Base-by-base conservation (phyloP, 2,329 filamentous ascomycete species). In the Rasamsonia emersonii region DNA sequence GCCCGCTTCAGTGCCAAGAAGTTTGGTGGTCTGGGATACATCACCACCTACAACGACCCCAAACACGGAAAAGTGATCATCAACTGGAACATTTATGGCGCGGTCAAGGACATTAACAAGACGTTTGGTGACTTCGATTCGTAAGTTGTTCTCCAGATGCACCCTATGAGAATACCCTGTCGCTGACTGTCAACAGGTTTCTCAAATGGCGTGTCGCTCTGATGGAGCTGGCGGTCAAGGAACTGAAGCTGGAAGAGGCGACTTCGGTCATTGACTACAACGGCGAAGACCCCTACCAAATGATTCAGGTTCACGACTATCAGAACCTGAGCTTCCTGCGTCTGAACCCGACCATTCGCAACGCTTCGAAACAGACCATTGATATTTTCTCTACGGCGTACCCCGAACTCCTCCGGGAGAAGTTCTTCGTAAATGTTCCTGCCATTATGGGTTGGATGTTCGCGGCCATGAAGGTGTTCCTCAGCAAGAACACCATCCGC, bases 401-500 rank as follows among this genome's bases (percentile, higher is more conserved):
- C 63, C 88, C 89, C 0, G 89, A 95, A 65, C 76, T 93, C 7
- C 71, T 95, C 29, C 77, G 76, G 47, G 76, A 89, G 64, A 95
- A 95, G 68, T 95, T 88, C 71, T 95, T 95, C 54, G 82, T 95
- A 63, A 95, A 95, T 50, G 85, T 95, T 4, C 89, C 89, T 0
- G 62, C 79, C 35, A 70, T 95, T 49, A 95, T 95, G 88, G 83
- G 85, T 35, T 95, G 88, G 70, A 73, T 86, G 54, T 86, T 82
- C 56, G 66, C 68, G 13, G 71, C 79, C 33, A 79, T 86, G 66
- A 86, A 86, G 65, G 61, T 84, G 11, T 80, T 88, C 55, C 66
- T 86, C 25, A 76, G 79, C 18, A 68, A 77, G 30, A 79, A 81
- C 50, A 86, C 82, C 1, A 70, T 82, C 43, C 79, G 79, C 64